Base-by-base conservation (phyloP, 192 early-diverging fungal species). In the Coemansia sp. region DNA sequence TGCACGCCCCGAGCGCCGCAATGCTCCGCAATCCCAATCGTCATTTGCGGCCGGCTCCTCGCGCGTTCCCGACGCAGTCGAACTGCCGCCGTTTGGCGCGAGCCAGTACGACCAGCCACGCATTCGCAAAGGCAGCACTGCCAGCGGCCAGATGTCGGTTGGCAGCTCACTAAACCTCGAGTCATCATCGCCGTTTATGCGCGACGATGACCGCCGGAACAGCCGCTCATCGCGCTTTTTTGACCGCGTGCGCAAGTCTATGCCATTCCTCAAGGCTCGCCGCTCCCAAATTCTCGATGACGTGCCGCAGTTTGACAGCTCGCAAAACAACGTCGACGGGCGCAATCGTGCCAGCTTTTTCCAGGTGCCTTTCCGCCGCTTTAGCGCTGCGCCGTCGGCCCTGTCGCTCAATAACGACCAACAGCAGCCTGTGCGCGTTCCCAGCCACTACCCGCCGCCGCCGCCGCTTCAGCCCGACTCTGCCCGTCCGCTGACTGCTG, bases 211-310 rank as follows among this genome's bases (percentile, higher is more conserved):
- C 30, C 65, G 56, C 55, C 60, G 74, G 11, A 38, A 56, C 30
- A 77, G 73, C 53, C 64, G 75, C 21, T 71, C 75, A 19, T 78
- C 75, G 12, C 64, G 75, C 27, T 68, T 78, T 33, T 65, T 78
- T 24, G 69, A 60, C 30, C 64, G 65, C 10, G 58, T 78, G 21
- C 75, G 75, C 58, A 78, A 78, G 38, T 78, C 75, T 19, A 67
- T 78, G 65, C 75, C 75, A n/a, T 78, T 78, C 69, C 58, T 78
- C 38, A 78, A 78, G 62, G 32, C 54, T 0, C 55, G 67, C n/a
- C 73, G 67, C 18, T 70, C 73, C 56, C 73, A 76, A 50, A 48
- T 69, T 6, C 52, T 70, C 51, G 66, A 69, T 23, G 73, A 77
- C 10, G 45, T 70, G 12, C 73, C 73, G 23, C 56, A 62, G 4